Base-by-base conservation (phyloP, 768 basidiomycete species). In the Holtermannia corniformis region DNA sequence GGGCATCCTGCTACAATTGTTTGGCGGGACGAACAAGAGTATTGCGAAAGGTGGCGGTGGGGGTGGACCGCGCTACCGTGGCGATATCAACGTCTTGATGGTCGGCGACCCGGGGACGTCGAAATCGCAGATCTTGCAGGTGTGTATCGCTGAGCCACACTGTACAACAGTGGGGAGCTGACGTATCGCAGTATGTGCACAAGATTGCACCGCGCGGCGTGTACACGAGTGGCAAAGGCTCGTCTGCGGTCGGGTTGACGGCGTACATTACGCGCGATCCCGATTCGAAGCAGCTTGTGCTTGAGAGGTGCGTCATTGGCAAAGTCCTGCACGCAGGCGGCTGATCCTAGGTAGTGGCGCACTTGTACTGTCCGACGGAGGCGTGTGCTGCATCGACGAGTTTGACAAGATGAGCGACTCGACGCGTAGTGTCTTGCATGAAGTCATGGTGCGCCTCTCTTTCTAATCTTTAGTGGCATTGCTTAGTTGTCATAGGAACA, bases 101-200 rank as follows among this genome's bases (percentile, higher is more conserved):
- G 93, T 99, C 40, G 95, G 95, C 63, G 93, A 99, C 73, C 95
- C 95, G 49, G 95, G 95, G 82, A 93, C 97, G 48, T 91, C 92
- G 51, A 99, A 99, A 72, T 95, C 91, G 13, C 95, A 99, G 67
- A 91, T 99, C 57, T 71, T 99, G 27, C 82, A 87, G 76, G 93
- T 87, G 59, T 66, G 78, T 65, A 1, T 48, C 23, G 20, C 11
- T 41, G 22, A 16, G 23, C 20, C 4, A 12, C 27, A 12, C 26
- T 25, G 41, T 4, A 24, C 12, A 41, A 23, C 41, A 28, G 26
- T 22, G 21, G 47, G 22, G 7, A 16, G 11, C 10, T 5, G 12
- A 16, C 32, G 48, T 11, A 26, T 2, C n/a, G n/a, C 63, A 97
- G 90, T 97, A 97, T 71, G 95, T 99, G 0, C 92, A 99, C 75